These are phyloP conservation scores for Trapa bicornis DNA, from an alignment of 345 rosid genomes.

Conservation along the genomic window DNA sequence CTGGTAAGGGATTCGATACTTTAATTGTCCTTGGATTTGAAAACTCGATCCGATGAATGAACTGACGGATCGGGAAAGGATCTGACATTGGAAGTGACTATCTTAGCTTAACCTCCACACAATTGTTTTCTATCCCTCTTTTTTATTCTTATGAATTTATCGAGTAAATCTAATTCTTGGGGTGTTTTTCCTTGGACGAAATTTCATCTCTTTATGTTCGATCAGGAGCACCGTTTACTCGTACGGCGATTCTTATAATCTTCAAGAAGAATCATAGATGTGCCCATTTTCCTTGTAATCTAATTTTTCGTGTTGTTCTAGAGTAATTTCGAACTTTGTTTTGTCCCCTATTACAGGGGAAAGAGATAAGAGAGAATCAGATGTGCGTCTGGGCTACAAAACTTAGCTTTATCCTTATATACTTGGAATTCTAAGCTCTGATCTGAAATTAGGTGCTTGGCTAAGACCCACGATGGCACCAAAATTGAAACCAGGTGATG, in stretches of 20 bases:
- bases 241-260: neutral
- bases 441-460: neutral
- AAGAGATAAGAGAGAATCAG: neutral
- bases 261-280: neutral
- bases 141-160: neutral
- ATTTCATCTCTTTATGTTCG: neutral
- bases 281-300: neutral
- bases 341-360: too few relatives aligned
- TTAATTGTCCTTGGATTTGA: neutral
- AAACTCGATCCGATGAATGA: neutral
- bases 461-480: slow-evolving; percentile 43
- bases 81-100: neutral
- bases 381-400: neutral
- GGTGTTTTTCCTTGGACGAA: neutral
- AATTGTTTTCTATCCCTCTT: neutral
- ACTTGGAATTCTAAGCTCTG: neutral
- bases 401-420: neutral
- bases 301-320: too few relatives aligned
- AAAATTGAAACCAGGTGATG: slow-evolving; percentile 57
- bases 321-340: too few relatives aligned
- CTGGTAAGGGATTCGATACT: neutral
- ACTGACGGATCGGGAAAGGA: neutral
- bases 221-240: neutral
- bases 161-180: neutral
- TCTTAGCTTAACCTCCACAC: neutral